Conservation (phyloP, 139 green algal genomes). For the Gonium pectorale region DNA sequence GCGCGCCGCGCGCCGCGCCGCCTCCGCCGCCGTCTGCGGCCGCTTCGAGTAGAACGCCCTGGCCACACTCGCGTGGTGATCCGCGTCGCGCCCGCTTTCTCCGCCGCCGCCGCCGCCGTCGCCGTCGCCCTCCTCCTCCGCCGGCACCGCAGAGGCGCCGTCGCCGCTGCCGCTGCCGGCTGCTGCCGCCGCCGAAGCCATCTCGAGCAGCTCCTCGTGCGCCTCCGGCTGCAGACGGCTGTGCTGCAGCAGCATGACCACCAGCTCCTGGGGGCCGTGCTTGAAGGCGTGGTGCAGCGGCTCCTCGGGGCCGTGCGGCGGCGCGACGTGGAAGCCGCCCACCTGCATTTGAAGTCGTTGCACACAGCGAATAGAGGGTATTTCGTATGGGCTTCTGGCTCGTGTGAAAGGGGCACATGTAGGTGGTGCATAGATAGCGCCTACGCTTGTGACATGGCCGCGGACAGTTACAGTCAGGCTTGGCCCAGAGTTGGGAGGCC, state of each 20-base stretch:
- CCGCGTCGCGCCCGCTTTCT: not conserved
- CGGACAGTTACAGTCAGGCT: no score
- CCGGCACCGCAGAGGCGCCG: not conserved
- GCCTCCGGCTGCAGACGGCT: constrained; percentile 12
- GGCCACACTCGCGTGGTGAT: not conserved
- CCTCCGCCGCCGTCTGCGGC: not conserved
- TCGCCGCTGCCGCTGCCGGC: not conserved
- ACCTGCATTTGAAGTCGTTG: no score
- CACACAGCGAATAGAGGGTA: no score
- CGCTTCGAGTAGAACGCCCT: not conserved
- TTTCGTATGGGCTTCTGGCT: no score
- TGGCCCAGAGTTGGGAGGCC: no score
- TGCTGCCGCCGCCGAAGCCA: not conserved
- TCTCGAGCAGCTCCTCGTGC: not conserved
- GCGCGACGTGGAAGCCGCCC: constrained; percentile 5
- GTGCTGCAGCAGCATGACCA: constrained; percentile 36
- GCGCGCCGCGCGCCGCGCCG: not conserved
- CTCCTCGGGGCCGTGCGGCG: not conserved
- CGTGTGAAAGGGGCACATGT: no score
- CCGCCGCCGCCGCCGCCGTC: not conserved
- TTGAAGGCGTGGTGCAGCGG: constrained; percentile 21
- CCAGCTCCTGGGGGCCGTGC: constrained; percentile 29
- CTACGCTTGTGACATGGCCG: no score
- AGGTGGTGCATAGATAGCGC: no score
- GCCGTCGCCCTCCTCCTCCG: not conserved